These are phyloP conservation scores for Auriscalpium microsporum DNA, from an alignment of 768 basidiomycete genomes.

Conservation along the genomic window DNA sequence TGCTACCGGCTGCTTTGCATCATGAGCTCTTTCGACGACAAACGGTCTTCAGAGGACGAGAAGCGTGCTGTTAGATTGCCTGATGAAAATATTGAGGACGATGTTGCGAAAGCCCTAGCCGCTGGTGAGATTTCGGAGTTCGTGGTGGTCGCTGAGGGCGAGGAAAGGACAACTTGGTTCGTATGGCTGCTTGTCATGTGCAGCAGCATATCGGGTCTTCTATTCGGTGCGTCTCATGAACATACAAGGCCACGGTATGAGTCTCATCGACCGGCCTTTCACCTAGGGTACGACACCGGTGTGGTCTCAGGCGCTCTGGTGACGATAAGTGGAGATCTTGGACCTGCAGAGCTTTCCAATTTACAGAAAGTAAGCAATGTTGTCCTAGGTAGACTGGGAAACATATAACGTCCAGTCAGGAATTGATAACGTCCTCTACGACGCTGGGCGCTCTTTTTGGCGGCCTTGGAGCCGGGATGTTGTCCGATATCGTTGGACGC, in stretches of 20 bases:
- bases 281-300: conserved; percentile 65
- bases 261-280: background rate
- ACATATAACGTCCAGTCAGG: conserved; percentile 29
- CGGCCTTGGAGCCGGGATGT: conserved; percentile 58
- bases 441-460: conserved; percentile 73
- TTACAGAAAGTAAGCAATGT: conserved; percentile 46
- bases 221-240: conserved; percentile 49
- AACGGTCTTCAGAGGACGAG: background rate
- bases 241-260: background rate
- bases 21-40: conserved; percentile 1
- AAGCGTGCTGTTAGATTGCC: background rate
- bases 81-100: background rate
- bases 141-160: conserved; percentile 53
- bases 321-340: conserved; percentile 59
- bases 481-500: conserved; percentile 67
- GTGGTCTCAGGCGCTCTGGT: conserved; percentile 78
- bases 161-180: conserved; percentile 61
- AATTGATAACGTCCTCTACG: conserved; percentile 74
- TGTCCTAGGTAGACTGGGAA: background rate
- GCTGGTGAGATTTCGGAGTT: conserved; percentile 50
- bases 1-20: background rate
- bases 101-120: conserved; percentile 1
- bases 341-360: conserved; percentile 45
- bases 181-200: conserved; percentile 71
- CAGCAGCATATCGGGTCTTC: conserved; percentile 66